Evolutionary conservation across 371 early-diverging fungal species (phyloP), one percentile per base, ranked within the genome.

Genomic region (Catenaria anguillulae): DNA sequence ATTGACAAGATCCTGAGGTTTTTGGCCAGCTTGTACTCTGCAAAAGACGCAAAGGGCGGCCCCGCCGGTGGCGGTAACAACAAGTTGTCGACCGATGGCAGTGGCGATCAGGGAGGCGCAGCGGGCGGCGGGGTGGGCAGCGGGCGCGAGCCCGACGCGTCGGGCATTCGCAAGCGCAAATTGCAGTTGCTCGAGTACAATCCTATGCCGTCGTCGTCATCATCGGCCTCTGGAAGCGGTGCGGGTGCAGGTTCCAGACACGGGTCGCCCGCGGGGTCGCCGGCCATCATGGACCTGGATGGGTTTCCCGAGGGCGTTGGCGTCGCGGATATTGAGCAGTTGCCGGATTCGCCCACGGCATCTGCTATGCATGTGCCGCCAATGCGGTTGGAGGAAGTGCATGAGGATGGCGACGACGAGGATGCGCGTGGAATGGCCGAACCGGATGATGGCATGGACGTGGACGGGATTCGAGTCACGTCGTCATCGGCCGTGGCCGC

Each of bases 1-100:
- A 92, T 96, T 37, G 89, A 94, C 72, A 93, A 90, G 68, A 89
- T 90, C 26, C 61, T 89, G 61, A 69, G 83, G 24, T 90, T 90
- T 68, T 69, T 90, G 60, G 89, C 89, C 0, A 80, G 86, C 2
- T 81, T 90, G 26, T 89, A 84, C 61, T 77, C 86, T 23, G 69
- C 73, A 36, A 63, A 15, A 65, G 36, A 12, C 31, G 21, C 19
- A 4, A 26, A n/a, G 12, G 33, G 33, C 35, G 24, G 26, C 24
- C 37, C 31, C 45, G 23, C 48, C 31, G 31, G 55, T 19, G 31
- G 48, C 5, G 23, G 24, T 10, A n/a, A n/a, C 52, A 50, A 36
- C 23, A n/a, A 36, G 36, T 31, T 19, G n/a, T n/a, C n/a, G n/a
- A n/a, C n/a, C n/a, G n/a, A n/a, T 5, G 35, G 43, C 24, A 42